Evolutionary conservation across 2,329 filamentous ascomycete species (phyloP), one percentile per base, ranked within the genome.

Genomic region (Colletotrichum kahawae): DNA sequence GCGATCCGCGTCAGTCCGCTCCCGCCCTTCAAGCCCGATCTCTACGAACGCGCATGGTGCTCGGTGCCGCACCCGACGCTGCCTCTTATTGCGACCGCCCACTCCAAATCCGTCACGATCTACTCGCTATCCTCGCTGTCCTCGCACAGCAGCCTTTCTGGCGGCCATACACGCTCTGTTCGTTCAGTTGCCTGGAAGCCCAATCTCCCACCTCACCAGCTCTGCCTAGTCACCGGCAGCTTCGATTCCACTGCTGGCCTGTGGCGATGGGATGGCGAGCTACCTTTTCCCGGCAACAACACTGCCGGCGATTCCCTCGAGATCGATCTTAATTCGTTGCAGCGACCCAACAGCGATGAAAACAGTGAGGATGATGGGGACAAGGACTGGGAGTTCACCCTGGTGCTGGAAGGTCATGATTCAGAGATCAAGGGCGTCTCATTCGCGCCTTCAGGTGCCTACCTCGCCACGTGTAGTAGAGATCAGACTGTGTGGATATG

Each of bases 401-500:
- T 98, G 9, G 94, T 98, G 1, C 90, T 99, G 1, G 97, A 98
- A 81, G 97, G 97, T 1, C 97, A 98, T 83, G 97, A 98, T 81
- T 95, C 94, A 29, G 97, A 99, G 85, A 94, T 99, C 87, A 94
- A 98, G 87, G 88, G 90, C 34, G 92, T 96, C 77, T 89, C 91
- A 3, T 97, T 95, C 86, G 92, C 90, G 21, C 92, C 94, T 0
- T 91, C 91, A 0, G 94, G 94, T 1, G 91, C 93, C 76, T 93
- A 95, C 79, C 90, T 99, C 6, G 97, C 97, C 7, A 98, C 96
- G 0, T 98, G 96, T 84, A 94, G 92, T 68, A 91, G 97, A 64
- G 97, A 99, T 83, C 98, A 98, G 87, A 94, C 92, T 18, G 95
- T 98, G 21, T 99, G 97, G 97, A 95, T 99, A 79, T 99, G 97